Evolutionary conservation across 495 filamentous ascomycete genomes (phyloP).

Genomic region (Cercophora scortea): DNA sequence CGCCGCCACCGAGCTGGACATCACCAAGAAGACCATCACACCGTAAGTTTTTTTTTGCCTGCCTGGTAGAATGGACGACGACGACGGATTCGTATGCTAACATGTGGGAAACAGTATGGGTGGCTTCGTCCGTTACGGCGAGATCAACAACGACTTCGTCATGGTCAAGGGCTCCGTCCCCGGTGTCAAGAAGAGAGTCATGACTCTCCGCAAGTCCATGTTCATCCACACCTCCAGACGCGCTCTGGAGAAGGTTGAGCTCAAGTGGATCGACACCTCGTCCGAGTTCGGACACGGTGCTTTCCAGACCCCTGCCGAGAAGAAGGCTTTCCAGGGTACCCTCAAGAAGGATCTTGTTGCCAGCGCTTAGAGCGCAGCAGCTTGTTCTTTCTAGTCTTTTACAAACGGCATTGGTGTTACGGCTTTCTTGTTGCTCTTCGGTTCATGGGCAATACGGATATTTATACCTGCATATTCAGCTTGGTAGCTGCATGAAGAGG

Average conservation of each 20-base stretch:
- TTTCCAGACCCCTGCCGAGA: conserved; percentile 97
- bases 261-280: conserved; percentile 99
- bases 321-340: conserved; percentile 87
- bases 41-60: conserved; percentile 61
- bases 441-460: conserved; percentile 33
- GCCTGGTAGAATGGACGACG: background rate
- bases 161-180: conserved; percentile 96
- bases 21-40: conserved; percentile 98
- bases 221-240: conserved; percentile 93
- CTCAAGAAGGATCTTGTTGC: conserved; percentile 95
- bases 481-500: conserved; percentile 39
- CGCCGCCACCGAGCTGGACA: conserved; percentile 90
- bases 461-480: conserved; percentile 29
- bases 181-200: conserved; percentile 98
- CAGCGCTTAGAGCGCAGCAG: conserved; percentile 50
- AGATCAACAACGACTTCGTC: conserved; percentile 99
- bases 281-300: conserved; percentile 99
- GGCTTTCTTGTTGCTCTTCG: conserved; percentile 40
- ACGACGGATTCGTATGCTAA: conserved; percentile 5
- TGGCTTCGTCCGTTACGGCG: conserved; percentile 98
- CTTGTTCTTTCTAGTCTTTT: conserved; percentile 41
- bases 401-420: conserved; percentile 48
- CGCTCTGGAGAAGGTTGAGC: conserved; percentile 96
- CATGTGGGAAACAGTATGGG: conserved; percentile 61
- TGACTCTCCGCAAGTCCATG: conserved; percentile 99